Evolutionary conservation across 2,329 filamentous ascomycete genomes (phyloP), one percentile per base, ranked within the genome.

Genomic region (Acarospora socialis): DNA sequence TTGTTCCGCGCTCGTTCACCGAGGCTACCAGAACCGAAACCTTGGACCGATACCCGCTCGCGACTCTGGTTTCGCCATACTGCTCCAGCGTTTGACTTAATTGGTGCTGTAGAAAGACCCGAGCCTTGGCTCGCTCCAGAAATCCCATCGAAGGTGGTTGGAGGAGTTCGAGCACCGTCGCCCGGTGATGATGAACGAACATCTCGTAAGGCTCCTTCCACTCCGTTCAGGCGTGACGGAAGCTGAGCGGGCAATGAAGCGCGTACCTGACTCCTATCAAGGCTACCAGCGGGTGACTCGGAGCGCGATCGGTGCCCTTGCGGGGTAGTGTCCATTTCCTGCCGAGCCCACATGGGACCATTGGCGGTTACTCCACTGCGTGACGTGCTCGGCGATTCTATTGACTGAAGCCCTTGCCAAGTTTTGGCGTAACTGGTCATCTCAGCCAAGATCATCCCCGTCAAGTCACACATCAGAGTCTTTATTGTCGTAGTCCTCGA

Each of bases 401-500:
- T 75, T 3, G 71, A 75, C 3, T 77, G 75, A 57, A 80, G 68
- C 16, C 61, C 76, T 52, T 84, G 79, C 35, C 81, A 70, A 0
- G 71, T 78, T 46, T 71, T 81, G 35, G 78, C 79, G 36, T 82
- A 63, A 1, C 70, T 73, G 18, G 76, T 79, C 67, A 87, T 73
- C 54, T 83, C 80, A 13, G 77, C 77, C 14, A 87, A 61, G 28
- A 87, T 54, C 32, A 81, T 50, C 8, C 78, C 77, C 3, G 79
- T 81, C 34, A 86, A 69, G 51, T 83, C 77, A 48, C 79, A 83
- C 70, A 87, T 76, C 46, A 81, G 66, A 0, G 78, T 81, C 56
- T 81, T 82, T 52, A 86, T 75, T 1, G 83, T 90, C 2, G 83
- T 90, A 29, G 73, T 68, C 47, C 75, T 81, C 27, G 75, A 80